Evolutionary conservation across 2,329 filamentous ascomycete species (phyloP).

Genomic region (Rosellinia necatrix): DNA sequence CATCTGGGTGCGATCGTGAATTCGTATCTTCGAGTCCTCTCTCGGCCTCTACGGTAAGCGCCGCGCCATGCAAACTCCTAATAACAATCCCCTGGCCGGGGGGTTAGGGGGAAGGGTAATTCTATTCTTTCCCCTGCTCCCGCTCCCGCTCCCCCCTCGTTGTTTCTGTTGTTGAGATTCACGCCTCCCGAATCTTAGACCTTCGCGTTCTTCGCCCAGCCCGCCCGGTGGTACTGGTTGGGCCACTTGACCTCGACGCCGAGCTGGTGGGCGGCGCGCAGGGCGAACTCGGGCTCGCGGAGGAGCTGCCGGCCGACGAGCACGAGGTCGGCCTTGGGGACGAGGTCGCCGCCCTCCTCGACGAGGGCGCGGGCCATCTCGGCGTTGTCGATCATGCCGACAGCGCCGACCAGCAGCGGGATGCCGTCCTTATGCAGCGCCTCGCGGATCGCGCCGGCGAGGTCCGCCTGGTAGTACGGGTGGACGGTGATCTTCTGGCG

Average conservation of each 20-base stretch:
- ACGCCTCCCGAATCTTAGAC: constrained; percentile 25
- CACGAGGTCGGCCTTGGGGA: constrained; percentile 67
- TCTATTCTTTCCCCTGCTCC: too few relatives aligned
- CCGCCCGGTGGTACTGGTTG: constrained; percentile 61
- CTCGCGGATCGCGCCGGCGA: constrained; percentile 73
- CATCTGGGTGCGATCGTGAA: not conserved
- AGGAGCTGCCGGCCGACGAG: constrained; percentile 78
- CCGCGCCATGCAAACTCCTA: constrained; percentile 3
- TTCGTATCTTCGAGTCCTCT: not conserved
- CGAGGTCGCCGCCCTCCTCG: constrained; percentile 53
- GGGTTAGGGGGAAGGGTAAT: too few relatives aligned
- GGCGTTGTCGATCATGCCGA: constrained; percentile 74
- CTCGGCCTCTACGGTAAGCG: not conserved
- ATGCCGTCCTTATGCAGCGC: constrained; percentile 57
- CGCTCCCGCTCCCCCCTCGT: not conserved
- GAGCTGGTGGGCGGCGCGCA: constrained; percentile 73
- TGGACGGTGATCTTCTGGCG: constrained; percentile 63
- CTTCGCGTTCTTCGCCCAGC: constrained; percentile 38
- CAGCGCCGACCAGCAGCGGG: constrained; percentile 69
- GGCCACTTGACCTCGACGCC: constrained; percentile 73
- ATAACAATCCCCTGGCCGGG: too few relatives aligned
- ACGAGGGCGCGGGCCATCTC: constrained; percentile 66
- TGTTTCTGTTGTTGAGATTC: not conserved
- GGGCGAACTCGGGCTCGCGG: constrained; percentile 79
- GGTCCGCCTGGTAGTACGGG: constrained; percentile 74